Evolutionary conservation across 345 rosid species (phyloP).

Genomic region (Chamaenerion angustifolium): DNA sequence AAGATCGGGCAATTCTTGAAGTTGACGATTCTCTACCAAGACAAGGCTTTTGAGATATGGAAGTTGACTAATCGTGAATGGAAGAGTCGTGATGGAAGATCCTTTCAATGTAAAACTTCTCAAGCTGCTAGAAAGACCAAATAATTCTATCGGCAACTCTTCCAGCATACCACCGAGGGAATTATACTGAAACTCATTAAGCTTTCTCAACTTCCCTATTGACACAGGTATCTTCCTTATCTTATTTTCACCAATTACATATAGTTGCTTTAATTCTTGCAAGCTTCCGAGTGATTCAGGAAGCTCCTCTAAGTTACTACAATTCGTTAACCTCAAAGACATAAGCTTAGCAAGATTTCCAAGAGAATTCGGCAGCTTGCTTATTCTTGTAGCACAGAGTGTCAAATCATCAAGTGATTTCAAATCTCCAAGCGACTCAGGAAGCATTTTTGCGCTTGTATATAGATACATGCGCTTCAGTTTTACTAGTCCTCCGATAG

Average conservation of each 20-base stretch:
- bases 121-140: not conserved
- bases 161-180: not conserved
- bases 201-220: constrained; percentile 1
- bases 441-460: constrained; percentile 1
- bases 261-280: not conserved
- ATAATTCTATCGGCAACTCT: not conserved
- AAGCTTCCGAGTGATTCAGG: constrained; percentile 7
- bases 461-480: not conserved
- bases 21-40: constrained; percentile 2
- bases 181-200: not conserved
- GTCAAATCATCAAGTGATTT: not conserved
- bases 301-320: not conserved
- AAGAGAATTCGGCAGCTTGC: not conserved
- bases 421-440: constrained; percentile 1
- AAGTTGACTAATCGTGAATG: constrained; percentile 4
- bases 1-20: not conserved
- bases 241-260: not conserved
- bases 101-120: not conserved
- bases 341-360: constrained; percentile 2
- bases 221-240: constrained; percentile 2
- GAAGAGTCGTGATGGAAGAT: not conserved
- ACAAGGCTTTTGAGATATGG: not conserved
- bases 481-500: constrained; percentile 1
- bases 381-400: not conserved
- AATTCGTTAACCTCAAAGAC: not conserved